Evolutionary conservation across 768 basidiomycete genomes (phyloP).

Genomic region (Agaricus sinodeliciosus): DNA sequence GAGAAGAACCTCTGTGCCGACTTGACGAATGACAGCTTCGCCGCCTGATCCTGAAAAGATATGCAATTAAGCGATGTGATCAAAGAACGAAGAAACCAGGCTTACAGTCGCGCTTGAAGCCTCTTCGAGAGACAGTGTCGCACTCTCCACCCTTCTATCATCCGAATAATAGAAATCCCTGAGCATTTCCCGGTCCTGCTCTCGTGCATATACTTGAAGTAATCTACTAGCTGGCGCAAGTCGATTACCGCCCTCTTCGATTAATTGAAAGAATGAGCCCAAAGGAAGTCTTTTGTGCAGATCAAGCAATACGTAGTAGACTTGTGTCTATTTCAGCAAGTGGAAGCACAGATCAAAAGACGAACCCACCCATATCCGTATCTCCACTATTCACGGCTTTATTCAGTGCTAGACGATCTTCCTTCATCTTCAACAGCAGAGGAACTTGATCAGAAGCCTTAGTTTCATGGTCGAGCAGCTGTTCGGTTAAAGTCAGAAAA

Average conservation of each 20-base stretch:
- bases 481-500: neutral
- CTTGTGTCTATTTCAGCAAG: constrained; percentile 34
- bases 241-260: constrained; percentile 81
- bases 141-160: constrained; percentile 90
- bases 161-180: constrained; percentile 98
- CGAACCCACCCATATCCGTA: constrained; percentile 75
- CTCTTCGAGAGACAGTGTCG: constrained; percentile 82
- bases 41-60: constrained; percentile 54
- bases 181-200: constrained; percentile 87
- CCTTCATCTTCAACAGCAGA: constrained; percentile 88
- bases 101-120: constrained; percentile 58
- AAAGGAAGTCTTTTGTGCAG: constrained; percentile 77
- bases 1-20: constrained; percentile 89
- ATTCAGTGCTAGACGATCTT: constrained; percentile 77
- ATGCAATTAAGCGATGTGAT: neutral
- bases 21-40: constrained; percentile 67
- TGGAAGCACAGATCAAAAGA: neutral
- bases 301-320: constrained; percentile 90
- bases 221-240: constrained; percentile 72
- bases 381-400: constrained; percentile 96
- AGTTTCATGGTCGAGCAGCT: constrained; percentile 90
- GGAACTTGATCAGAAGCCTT: constrained; percentile 91
- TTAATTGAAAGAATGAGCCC: constrained; percentile 89
- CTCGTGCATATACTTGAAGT: constrained; percentile 84
- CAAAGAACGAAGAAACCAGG: neutral